phyloP scores from a whole-genome alignment of 2,329 filamentous ascomycete genomes.

The Cladosporium sp. region DNA sequence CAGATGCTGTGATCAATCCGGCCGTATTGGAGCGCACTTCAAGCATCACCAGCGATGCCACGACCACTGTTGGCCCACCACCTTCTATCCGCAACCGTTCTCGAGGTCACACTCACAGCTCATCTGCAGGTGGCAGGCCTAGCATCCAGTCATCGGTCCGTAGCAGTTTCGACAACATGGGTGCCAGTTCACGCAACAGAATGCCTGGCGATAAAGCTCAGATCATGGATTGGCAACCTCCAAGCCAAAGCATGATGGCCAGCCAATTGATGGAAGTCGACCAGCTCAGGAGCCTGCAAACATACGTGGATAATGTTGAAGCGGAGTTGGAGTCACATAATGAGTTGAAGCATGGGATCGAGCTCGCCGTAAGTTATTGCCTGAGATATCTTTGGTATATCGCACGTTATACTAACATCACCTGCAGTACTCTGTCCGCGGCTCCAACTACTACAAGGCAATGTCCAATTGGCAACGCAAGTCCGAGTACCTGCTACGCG shows the following conservation, averaged over 20 bases:
- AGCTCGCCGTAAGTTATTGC: conserved; percentile 65
- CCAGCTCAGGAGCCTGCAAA: conserved; percentile 71
- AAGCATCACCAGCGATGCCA: conserved; percentile 17
- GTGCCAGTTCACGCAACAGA: conserved; percentile 53
- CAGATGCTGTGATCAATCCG: conserved; percentile 71
- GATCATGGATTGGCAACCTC: conserved; percentile 86
- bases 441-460: conserved; percentile 76
- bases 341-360: conserved; percentile 80
- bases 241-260: conserved; percentile 84
- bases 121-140: conserved; percentile 30
- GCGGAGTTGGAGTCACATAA: conserved; percentile 85
- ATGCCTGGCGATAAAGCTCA: conserved; percentile 81
- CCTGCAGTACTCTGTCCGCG: conserved; percentile 72
- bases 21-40: conserved; percentile 39
- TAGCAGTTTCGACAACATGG: conserved; percentile 57
- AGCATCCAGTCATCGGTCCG: conserved; percentile 55
- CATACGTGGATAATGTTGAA: conserved; percentile 84
- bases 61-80: conserved; percentile 32
- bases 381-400: neutral
- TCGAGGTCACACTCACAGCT: conserved; percentile 29
- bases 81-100: conserved; percentile 20
- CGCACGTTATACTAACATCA: neutral
- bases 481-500: conserved; percentile 82
- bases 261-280: conserved; percentile 76
- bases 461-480: conserved; percentile 98